Evolutionary conservation across 164 flowering plant species (phyloP), one percentile per base, ranked within the genome.

Genomic region (Tetrastigma voinierianum): DNA sequence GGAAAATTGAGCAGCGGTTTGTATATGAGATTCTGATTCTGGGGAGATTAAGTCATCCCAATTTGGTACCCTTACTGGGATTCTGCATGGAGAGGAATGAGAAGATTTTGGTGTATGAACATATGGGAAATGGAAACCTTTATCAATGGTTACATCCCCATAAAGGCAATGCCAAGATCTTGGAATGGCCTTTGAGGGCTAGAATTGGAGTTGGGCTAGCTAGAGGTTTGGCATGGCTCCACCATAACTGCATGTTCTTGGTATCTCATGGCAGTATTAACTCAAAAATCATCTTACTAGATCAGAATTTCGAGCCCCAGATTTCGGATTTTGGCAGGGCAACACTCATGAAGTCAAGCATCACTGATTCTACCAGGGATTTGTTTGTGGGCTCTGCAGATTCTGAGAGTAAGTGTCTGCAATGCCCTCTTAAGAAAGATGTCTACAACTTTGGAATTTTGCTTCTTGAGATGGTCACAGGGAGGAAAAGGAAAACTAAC

Each of bases 151-250:
- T 47, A 47, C 49, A 47, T 8, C 49, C 49, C 15, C 1, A 23
- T 61, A 4, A 72, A 48, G 14, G 15, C 5, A 58, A 67, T 21
- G 44, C 57, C 52, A 61, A 25, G 32, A 18, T 12, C 45, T 21
- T 67, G 59, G 64, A 72, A 3, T 72, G 71, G 76, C 53, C 71
- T 67, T 13, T 18, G 24, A 67, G 68, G 60, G 49, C 52, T 10
- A 72, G 43, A 62, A 67, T 72, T 46, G 64, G 54, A 1, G 46
- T 67, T 44, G 76, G 68, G 12, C 59, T 65, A 9, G 70, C 75
- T n/a, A 66, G 67, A 72, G 75, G 70, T 11, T 19, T 67, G 49
- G 67, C 70, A 0, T 72, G 71, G 76, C 67, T 72, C 25, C 76
- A 72, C 45, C 70, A 72, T 20, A 62, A 51, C 47, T 67, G 56